Base-by-base conservation (phyloP, 176 grass and related monocot genomes). In the Rhynchospora tenuis region DNA sequence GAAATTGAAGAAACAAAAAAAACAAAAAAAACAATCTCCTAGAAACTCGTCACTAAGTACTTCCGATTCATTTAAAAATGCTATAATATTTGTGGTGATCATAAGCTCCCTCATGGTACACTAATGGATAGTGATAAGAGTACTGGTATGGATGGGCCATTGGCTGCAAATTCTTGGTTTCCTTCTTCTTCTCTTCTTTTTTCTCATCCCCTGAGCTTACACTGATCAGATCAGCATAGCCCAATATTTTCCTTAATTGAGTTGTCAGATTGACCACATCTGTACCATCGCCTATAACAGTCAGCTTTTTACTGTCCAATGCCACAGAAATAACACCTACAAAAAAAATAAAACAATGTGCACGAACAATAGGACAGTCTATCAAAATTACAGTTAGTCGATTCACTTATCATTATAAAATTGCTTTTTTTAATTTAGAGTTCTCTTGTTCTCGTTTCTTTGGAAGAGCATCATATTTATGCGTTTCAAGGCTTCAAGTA, bases 251-350 rank as follows among this genome's bases (percentile, higher is more conserved):
- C 13, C 90, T 85, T 27, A 95, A 82, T n/a, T 43, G 44, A 16
- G 46, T 89, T 0, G 90, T 91, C 29, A 93, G 85, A 12, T 67
- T 62, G 58, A 92, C 82, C 1, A 87, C 80, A 46, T 93, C 93
- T 0, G 92, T 89, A 0, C 93, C 88, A 0, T 92, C 67, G 12
- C 93, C 93, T 45, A 89, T 2, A 1, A 92, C 59, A 11, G 83
- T 86, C 29, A 95, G 84, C 77, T 88, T 90, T 44, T 89, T 82
- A 0, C 84, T 88, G 17, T 92, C 90, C 64, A 92, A 55, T n/a
- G 84, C 43, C 5, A 87, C 88, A 0, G 93, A 95, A 19, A 80
- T 88, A 77, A 95, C 86, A 16, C 93, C 93, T 94, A 74, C 10
- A 45, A n/a, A n/a, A n/a, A n/a, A 19, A 64, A 38, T 38, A 38